Evolutionary conservation across 2,329 filamentous ascomycete species (phyloP).

Genomic region (Neopestalotiopsis clavispora): DNA sequence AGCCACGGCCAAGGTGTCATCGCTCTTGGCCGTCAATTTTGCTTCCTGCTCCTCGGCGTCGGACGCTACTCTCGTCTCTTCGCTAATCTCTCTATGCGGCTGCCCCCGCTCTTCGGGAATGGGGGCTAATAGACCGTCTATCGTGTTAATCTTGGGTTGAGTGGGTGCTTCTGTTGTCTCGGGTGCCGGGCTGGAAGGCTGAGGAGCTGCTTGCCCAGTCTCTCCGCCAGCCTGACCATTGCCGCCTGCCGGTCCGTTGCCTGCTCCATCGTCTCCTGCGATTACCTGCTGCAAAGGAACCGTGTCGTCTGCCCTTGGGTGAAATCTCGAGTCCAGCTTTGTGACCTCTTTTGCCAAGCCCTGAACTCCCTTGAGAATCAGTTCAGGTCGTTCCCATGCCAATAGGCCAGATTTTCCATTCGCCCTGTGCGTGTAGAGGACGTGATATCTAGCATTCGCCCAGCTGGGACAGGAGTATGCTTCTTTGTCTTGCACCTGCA

Average conservation of each 20-base stretch:
- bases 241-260: slow-evolving; percentile 13
- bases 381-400: slow-evolving; percentile 53
- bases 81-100: slow-evolving; percentile 32
- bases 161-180: not conserved
- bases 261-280: slow-evolving; percentile 6
- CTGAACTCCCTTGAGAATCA: slow-evolving; percentile 47
- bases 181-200: slow-evolving; percentile 1
- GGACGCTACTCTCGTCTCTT: slow-evolving; percentile 28
- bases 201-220: slow-evolving; percentile 15
- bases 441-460: slow-evolving; percentile 48
- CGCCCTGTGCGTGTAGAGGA: slow-evolving; percentile 46
- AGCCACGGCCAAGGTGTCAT: slow-evolving; percentile 17
- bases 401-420: slow-evolving; percentile 48
- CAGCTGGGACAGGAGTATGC: slow-evolving; percentile 54
- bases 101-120: slow-evolving; percentile 27
- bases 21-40: slow-evolving; percentile 4
- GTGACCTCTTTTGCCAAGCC: slow-evolving; percentile 46
- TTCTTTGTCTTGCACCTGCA: slow-evolving; percentile 20
- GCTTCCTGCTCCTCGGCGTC: slow-evolving; percentile 20
- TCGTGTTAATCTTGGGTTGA: not conserved
- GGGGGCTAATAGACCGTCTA: slow-evolving; percentile 26
- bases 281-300: slow-evolving; percentile 41
- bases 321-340: slow-evolving; percentile 43
- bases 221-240: slow-evolving; percentile 8
- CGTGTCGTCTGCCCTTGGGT: slow-evolving; percentile 27